phyloP scores from a whole-genome alignment of 106 monocot genomes.

The Alisma plantagoaquatica region DNA sequence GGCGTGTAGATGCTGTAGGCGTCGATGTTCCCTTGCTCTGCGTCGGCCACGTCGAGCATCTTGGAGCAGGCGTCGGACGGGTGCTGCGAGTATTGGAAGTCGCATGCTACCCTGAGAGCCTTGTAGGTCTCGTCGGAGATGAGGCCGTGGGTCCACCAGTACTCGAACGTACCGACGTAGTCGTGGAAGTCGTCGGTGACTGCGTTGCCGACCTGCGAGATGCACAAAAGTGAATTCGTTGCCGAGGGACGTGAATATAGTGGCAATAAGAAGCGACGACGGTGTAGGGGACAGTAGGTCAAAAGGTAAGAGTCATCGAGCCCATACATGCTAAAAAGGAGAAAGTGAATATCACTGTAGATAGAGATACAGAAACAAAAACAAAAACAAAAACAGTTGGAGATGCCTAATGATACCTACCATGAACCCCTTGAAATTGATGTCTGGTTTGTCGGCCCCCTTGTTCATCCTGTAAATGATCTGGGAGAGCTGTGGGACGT shows the following conservation, averaged over 20 bases:
- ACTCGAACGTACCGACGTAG: constrained; percentile 75
- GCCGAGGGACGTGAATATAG: too few relatives aligned
- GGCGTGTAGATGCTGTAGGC: constrained; percentile 78
- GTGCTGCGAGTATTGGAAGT: constrained; percentile 22
- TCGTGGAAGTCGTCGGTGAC: constrained; percentile 82
- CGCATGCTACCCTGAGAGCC: constrained; percentile 30
- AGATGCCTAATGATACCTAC: constrained; percentile 34
- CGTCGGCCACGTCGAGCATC: constrained; percentile 18
- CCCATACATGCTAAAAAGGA: too few relatives aligned
- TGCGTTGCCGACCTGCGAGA: constrained; percentile 65
- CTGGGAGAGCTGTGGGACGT: constrained; percentile 90
- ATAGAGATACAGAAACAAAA: too few relatives aligned
- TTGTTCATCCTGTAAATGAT: constrained; percentile 60
- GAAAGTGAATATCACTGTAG: too few relatives aligned
- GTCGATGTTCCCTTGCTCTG: constrained; percentile 68
- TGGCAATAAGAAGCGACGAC: too few relatives aligned
- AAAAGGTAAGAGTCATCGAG: too few relatives aligned
- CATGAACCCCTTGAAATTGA: constrained; percentile 96
- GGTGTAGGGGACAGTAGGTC: too few relatives aligned
- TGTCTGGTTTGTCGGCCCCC: constrained; percentile 33
- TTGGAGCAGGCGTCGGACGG: constrained; percentile 38
- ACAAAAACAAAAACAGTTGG: too few relatives aligned
- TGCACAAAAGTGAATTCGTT: neutral
- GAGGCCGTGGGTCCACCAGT: constrained; percentile 92
- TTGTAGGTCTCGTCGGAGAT: constrained; percentile 65